Percentiles rank a stretch among this genome's conserved stretches.
phyloP scores from a whole-genome alignment of 2,329 filamentous ascomycete species.

The Botrytis galanthina region DNA sequence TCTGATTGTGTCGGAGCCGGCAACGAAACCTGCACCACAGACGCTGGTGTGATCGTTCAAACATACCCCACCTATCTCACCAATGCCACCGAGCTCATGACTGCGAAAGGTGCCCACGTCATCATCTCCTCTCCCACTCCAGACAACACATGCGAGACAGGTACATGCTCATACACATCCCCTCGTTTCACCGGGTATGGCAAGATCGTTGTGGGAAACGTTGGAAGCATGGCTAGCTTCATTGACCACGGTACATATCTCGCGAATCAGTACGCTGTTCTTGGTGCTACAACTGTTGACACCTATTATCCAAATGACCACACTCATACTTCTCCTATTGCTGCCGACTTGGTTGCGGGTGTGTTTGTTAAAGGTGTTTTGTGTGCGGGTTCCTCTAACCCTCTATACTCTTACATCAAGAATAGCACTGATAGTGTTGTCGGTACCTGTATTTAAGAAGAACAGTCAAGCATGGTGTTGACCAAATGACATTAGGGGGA shows the following conservation, averaged over 20 bases:
- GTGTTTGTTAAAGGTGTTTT: slow-evolving; percentile 1
- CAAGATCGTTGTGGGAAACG: slow-evolving; percentile 43
- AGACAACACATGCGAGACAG: slow-evolving; percentile 60
- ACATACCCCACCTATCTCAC: slow-evolving; percentile 37
- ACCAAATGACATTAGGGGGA: fast-evolving
- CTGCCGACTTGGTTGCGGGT: slow-evolving; percentile 50
- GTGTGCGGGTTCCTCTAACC: neutral
- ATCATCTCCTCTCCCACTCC: slow-evolving; percentile 60
- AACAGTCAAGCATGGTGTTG: neutral
- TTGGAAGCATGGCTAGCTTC: slow-evolving; percentile 45
- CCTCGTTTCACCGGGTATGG: slow-evolving; percentile 58
- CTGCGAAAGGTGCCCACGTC: slow-evolving; percentile 58
- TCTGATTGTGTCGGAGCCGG: slow-evolving; percentile 51
- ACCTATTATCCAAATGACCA: slow-evolving; percentile 55
- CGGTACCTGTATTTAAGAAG: neutral
- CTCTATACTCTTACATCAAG: slow-evolving; percentile 4
- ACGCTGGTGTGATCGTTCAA: slow-evolving; percentile 47
- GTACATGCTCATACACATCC: slow-evolving; percentile 47
- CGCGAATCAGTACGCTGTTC: slow-evolving; percentile 47
- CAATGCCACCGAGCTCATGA: slow-evolving; percentile 33
- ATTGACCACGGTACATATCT: slow-evolving; percentile 58
- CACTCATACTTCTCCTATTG: slow-evolving; percentile 56
- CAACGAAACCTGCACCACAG: slow-evolving; percentile 46
- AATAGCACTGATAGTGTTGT: neutral
- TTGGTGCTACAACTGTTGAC: slow-evolving; percentile 50